Evolutionary conservation across 2,329 filamentous ascomycete species (phyloP).

Genomic region (Claviceps monticola): DNA sequence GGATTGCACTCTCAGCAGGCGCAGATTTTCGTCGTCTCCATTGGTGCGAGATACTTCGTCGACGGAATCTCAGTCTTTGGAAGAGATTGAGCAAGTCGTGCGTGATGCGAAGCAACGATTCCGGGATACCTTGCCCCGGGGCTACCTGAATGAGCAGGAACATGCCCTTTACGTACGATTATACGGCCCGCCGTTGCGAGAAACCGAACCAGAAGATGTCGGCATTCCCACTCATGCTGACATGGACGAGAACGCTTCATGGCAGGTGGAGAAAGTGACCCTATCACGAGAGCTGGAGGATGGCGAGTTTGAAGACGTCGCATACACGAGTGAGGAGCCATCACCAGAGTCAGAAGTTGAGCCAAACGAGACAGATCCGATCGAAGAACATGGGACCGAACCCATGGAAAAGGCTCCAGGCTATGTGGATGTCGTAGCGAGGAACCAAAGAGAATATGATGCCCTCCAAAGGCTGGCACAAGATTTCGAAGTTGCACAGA

Average conservation of each 20-base stretch:
- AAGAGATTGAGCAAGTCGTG: slow-evolving; percentile 48
- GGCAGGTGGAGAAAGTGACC: slow-evolving; percentile 22
- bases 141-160: slow-evolving; percentile 56
- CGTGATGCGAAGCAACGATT: slow-evolving; percentile 61
- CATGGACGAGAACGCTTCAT: slow-evolving; percentile 14
- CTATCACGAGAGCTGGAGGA: slow-evolving; percentile 41
- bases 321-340: slow-evolving; percentile 23
- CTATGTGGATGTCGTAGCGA: slow-evolving; percentile 35
- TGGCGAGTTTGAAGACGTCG: slow-evolving; percentile 49
- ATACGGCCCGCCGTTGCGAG: slow-evolving; percentile 61
- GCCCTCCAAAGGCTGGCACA: slow-evolving; percentile 41
- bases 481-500: slow-evolving; percentile 38
- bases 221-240: slow-evolving; percentile 30
- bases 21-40: slow-evolving; percentile 18
- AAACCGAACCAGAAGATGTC: slow-evolving; percentile 45
- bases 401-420: slow-evolving; percentile 16
- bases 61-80: background rate
- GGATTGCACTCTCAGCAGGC: slow-evolving; percentile 2
- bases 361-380: slow-evolving; percentile 4
- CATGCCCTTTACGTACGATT: slow-evolving; percentile 63
- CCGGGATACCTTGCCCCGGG: slow-evolving; percentile 61
- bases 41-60: slow-evolving; percentile 10
- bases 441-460: slow-evolving; percentile 39
- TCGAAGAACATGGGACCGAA: slow-evolving; percentile 13
- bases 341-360: slow-evolving; percentile 2